phyloP scores from a whole-genome alignment of 2,329 filamentous ascomycete species.

The Fusarium luffae region DNA sequence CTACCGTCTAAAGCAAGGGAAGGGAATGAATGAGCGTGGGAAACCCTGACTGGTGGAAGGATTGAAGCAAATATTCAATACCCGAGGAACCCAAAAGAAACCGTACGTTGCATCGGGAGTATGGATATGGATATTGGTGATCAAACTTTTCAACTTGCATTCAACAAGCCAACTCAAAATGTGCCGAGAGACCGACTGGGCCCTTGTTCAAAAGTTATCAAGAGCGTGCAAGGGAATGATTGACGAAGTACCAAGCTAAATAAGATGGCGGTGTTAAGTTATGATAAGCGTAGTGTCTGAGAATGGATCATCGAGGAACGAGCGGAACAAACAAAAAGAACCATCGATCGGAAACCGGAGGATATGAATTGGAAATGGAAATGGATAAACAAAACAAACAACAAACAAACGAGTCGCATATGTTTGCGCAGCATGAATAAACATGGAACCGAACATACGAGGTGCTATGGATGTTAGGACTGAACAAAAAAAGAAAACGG shows the following conservation, averaged over 20 bases:
- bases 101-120: background rate
- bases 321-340: background rate
- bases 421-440: background rate
- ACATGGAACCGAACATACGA: background rate
- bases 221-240: slow-evolving; percentile 16
- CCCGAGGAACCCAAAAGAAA: background rate
- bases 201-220: slow-evolving; percentile 21
- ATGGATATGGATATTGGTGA: slow-evolving; percentile 1
- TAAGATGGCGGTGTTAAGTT: slow-evolving; percentile 15
- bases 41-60: background rate
- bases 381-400: background rate
- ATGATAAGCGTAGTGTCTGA: slow-evolving; percentile 24
- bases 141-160: background rate
- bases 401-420: background rate
- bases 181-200: slow-evolving; percentile 1
- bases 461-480: background rate
- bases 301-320: slow-evolving; percentile 26
- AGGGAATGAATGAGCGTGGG: background rate
- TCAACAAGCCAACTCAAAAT: background rate
- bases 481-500: background rate
- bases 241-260: slow-evolving; percentile 1
- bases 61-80: background rate
- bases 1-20: background rate
- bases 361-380: no score
- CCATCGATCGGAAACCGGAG: background rate